These are phyloP conservation scores for Solanum corneliomulleri DNA, from an alignment of 257 asterid genomes.

Conservation along the genomic window DNA sequence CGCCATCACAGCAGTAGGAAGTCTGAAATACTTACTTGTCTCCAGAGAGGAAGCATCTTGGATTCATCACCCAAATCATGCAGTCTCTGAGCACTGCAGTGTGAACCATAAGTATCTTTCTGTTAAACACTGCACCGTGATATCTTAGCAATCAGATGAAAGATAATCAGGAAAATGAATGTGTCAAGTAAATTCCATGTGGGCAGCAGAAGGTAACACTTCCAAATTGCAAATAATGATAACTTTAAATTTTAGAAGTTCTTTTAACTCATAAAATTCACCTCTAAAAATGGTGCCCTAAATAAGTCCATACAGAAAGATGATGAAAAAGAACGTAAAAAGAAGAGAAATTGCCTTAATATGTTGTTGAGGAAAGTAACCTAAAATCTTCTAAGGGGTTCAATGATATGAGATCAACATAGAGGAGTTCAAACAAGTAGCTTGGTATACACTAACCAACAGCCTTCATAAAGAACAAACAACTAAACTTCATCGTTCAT, in stretches of 20 bases:
- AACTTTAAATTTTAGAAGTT: neutral
- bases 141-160: neutral
- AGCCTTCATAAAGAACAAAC: neutral
- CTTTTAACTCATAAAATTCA: neutral
- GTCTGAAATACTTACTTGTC: constrained; percentile 56
- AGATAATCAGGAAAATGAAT: neutral
- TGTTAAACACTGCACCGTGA: neutral
- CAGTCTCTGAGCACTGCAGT: constrained; percentile 63
- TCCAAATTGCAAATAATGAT: neutral
- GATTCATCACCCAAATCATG: constrained; percentile 88
- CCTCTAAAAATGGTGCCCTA: neutral
- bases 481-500: neutral
- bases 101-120: neutral
- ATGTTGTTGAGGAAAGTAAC: neutral
- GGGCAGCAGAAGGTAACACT: neutral
- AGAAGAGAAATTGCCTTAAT: neutral
- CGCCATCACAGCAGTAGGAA: neutral
- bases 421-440: neutral
- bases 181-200: neutral
- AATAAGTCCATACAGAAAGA: neutral
- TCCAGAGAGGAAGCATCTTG: constrained; percentile 95
- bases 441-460: neutral
- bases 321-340: neutral
- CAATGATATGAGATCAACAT: neutral
- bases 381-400: neutral